phyloP scores from a whole-genome alignment of 2,329 filamentous ascomycete species.

The Fusarium sp. region DNA sequence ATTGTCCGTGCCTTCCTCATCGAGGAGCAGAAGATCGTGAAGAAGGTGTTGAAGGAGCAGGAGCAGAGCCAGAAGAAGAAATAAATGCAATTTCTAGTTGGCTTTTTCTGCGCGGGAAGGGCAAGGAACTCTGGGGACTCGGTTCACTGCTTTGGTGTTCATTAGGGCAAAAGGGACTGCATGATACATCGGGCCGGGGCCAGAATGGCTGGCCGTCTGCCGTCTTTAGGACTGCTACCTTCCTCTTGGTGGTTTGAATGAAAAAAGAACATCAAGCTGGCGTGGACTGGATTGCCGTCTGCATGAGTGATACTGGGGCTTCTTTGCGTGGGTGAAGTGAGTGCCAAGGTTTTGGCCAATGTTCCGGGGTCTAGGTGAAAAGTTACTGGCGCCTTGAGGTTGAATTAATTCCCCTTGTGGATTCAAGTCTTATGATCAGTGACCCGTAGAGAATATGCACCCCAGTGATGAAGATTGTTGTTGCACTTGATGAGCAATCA shows the following conservation, averaged over 20 bases:
- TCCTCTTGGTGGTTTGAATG: slow-evolving; percentile 62
- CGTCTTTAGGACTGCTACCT: slow-evolving; percentile 57
- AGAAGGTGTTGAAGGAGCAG: slow-evolving; percentile 99
- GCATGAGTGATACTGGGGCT: slow-evolving; percentile 33
- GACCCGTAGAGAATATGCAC: background rate
- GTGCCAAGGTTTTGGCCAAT: background rate
- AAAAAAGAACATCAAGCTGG: slow-evolving; percentile 56
- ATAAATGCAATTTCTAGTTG: slow-evolving; percentile 63
- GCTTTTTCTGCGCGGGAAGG: slow-evolving; percentile 51
- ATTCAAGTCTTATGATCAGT: background rate
- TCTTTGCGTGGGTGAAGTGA: slow-evolving; percentile 6
- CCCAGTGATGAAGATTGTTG: background rate
- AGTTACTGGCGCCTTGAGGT: slow-evolving; percentile 23
- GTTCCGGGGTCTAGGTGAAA: slow-evolving; percentile 21
- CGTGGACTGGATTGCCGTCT: slow-evolving; percentile 38
- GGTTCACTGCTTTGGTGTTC: slow-evolving; percentile 67
- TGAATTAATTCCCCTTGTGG: slow-evolving; percentile 17
- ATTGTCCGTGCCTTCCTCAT: slow-evolving; percentile 99
- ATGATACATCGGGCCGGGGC: slow-evolving; percentile 57
- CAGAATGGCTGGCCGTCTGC: slow-evolving; percentile 58
- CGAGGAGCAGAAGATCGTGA: slow-evolving; percentile 99
- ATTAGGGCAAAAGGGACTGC: slow-evolving; percentile 63
- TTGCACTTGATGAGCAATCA: slow-evolving; percentile 11
- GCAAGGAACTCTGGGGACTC: slow-evolving; percentile 51
- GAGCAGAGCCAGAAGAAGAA: slow-evolving; percentile 78